A percentile compares a stretch with the other conserved stretches of the same genome.
phyloP scores from a whole-genome alignment of 257 asterid species.

The Datura wrightii region DNA sequence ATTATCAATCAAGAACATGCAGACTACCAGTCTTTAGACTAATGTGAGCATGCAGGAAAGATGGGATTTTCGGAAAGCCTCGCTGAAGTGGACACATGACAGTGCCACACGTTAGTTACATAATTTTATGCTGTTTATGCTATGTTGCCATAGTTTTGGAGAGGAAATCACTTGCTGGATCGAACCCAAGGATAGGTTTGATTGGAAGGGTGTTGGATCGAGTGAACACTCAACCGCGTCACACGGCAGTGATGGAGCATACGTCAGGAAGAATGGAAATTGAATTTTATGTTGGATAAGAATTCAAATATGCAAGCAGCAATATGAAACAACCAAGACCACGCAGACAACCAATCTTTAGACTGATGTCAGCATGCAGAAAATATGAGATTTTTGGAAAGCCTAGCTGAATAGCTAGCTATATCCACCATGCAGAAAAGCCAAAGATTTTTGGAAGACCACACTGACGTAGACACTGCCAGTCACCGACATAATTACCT shows the following conservation, averaged over 20 bases:
- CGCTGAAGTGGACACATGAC: background rate
- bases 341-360: background rate
- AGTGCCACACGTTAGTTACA: constrained; percentile 18
- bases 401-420: background rate
- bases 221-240: background rate
- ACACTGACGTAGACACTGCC: background rate
- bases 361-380: background rate
- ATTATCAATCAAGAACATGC: constrained; percentile 24
- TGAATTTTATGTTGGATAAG: background rate
- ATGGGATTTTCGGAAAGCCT: constrained; percentile 1
- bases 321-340: background rate
- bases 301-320: constrained; percentile 2
- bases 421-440: background rate
- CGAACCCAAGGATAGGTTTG: background rate
- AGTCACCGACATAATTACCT: background rate
- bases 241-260: background rate
- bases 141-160: background rate
- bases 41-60: background rate
- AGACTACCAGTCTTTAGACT: background rate
- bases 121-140: background rate
- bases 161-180: background rate
- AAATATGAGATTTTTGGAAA: background rate
- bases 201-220: background rate
- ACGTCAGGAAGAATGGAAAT: background rate
- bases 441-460: background rate